phyloP scores from a whole-genome alignment of 2,329 filamentous ascomycete species.

The Botrytis hyacinthi region DNA sequence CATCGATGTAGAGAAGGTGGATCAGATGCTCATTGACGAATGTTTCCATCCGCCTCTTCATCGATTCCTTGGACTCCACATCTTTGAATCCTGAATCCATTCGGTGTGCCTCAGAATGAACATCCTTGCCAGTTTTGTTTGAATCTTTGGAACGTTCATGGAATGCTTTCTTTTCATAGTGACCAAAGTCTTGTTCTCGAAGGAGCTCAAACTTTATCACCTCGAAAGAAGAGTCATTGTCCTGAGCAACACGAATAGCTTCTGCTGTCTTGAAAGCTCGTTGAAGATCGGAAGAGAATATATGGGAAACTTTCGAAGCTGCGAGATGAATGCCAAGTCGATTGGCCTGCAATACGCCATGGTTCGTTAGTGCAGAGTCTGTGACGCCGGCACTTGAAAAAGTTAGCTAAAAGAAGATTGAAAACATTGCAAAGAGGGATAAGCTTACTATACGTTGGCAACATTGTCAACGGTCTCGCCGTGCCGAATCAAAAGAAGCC shows the following conservation, averaged over 20 bases:
- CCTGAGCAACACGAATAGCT: conserved; percentile 61
- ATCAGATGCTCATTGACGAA: conserved; percentile 67
- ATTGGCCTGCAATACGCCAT: conserved; percentile 77
- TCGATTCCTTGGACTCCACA: conserved; percentile 65
- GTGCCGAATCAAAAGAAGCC: conserved; percentile 77
- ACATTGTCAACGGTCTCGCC: conserved; percentile 91
- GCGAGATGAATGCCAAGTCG: conserved; percentile 67
- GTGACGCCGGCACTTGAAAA: conserved; percentile 67
- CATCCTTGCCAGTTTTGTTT: conserved; percentile 40
- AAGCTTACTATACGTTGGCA: conserved; percentile 66
- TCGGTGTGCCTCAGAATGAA: conserved; percentile 42
- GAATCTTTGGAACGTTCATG: conserved; percentile 41
- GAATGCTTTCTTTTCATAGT: conserved; percentile 64
- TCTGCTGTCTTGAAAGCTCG: conserved; percentile 71
- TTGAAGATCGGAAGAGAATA: conserved; percentile 77
- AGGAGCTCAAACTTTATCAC: conserved; percentile 45
- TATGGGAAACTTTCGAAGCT: conserved; percentile 60
- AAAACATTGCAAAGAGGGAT: conserved; percentile 16
- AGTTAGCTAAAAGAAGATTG: conserved; percentile 19
- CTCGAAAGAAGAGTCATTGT: conserved; percentile 42
- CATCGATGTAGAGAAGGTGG: conserved; percentile 45
- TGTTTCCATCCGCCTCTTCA: conserved; percentile 59
- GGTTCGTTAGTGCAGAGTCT: conserved; percentile 77
- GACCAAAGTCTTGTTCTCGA: conserved; percentile 73
- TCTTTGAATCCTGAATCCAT: conserved; percentile 48